Percentiles rank a stretch among this genome's conserved stretches.
Conservation (phyloP, 2,329 filamentous ascomycete genomes). For the Massarina eburnea region DNA sequence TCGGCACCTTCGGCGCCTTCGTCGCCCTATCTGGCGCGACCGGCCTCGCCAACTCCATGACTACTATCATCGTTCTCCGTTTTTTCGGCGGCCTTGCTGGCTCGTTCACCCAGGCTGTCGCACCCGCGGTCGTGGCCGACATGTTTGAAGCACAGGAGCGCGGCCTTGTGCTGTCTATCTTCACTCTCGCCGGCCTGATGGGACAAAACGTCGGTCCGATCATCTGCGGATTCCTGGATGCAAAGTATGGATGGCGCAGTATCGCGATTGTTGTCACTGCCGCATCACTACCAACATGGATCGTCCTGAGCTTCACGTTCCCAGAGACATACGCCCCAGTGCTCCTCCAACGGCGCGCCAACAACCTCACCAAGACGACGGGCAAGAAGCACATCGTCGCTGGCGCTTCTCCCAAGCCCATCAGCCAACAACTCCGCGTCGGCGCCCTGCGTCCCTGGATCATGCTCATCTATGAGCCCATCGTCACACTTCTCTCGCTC, state of each 20-base stretch:
- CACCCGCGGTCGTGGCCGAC: conserved; percentile 47
- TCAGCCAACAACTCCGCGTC: conserved; percentile 59
- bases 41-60: conserved; percentile 26
- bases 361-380: conserved; percentile 67
- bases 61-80: conserved; percentile 29
- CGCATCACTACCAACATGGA: conserved; percentile 68
- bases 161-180: conserved; percentile 61
- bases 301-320: conserved; percentile 73
- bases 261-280: conserved; percentile 70
- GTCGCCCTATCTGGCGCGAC: conserved; percentile 28
- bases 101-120: conserved; percentile 29
- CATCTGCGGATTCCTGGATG: conserved; percentile 62
- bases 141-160: conserved; percentile 61
- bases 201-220: conserved; percentile 63
- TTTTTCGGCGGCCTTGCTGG: conserved; percentile 36
- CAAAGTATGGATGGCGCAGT: conserved; percentile 72
- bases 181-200: conserved; percentile 62
- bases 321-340: conserved; percentile 83
- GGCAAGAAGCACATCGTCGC: conserved; percentile 59
- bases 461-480: conserved; percentile 59
- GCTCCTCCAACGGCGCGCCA: conserved; percentile 68
- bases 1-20: conserved; percentile 22
- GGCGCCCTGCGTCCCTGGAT: conserved; percentile 56
- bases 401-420: conserved; percentile 35
- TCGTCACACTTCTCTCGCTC: conserved; percentile 35